Evolutionary conservation across 148 eudicot genomes (phyloP), one percentile per base, ranked within the genome.

Genomic region (Nyssa sinensis): DNA sequence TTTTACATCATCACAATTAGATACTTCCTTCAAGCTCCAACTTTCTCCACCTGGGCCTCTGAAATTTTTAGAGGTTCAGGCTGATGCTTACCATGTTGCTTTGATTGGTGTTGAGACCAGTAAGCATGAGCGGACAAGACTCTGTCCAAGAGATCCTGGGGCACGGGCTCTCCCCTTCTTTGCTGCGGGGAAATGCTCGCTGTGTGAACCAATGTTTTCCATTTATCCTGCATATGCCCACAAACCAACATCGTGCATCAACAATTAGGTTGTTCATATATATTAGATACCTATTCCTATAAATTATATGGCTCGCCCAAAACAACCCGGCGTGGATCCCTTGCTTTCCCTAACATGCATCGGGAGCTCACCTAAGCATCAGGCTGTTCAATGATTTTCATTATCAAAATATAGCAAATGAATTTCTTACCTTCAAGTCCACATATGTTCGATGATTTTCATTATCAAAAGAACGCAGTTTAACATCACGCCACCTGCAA

Each of bases 141-240:
- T 62, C 98, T 81, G 88, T 96, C 98, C 47, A 96, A 71, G 44
- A 96, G 93, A 75, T 86, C 93, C 76, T 96, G 99, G 0, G 98
- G 98, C 41, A 96, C 99, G 1, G 97, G 97, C 93, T 96, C 94
- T 0, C 99, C 99, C 77, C 99, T 78, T 70, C 99, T 88, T 82
- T 96, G 99, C 74, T 93, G 98, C 4, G 99, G 98, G 57, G 99
- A 73, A 47, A 96, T 96, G 78, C 97, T 87, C 57, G 99, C 99
- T 27, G 99, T 96, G 85, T 96, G 99, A 51, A 96, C 99, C 84
- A 96, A 77, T 71, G 99, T 96, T 81, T 96, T 96, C 99, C 99
- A 96, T 81, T 96, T 96, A 91, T 96, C 99, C 99, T 96, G 69
- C 35, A 86, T 60, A 66, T 24, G 64, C 13, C 24, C 16, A 17